These are phyloP conservation scores for Penicillium psychrofluorescens DNA, from an alignment of 495 filamentous ascomycete species.

Conservation along the genomic window DNA sequence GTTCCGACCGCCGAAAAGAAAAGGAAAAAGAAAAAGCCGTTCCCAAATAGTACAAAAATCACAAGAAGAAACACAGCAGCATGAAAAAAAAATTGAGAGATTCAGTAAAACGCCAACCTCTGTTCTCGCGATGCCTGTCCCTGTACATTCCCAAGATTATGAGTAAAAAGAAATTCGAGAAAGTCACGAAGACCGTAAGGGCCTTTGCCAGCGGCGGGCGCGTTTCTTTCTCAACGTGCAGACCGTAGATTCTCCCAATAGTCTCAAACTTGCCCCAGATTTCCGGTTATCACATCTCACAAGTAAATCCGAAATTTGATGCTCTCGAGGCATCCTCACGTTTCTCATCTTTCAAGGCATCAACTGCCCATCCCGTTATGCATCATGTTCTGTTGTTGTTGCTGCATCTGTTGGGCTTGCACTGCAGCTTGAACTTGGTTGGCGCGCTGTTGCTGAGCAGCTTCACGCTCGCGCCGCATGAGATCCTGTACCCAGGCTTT, in stretches of 20 bases:
- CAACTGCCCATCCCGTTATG: constrained; percentile 38
- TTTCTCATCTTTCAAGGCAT: neutral
- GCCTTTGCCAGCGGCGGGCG: no score
- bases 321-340: neutral
- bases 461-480: constrained; percentile 36
- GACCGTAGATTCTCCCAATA: neutral
- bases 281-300: neutral
- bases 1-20: constrained; percentile 9
- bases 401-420: constrained; percentile 36
- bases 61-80: constrained; percentile 4
- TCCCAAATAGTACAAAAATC: constrained; percentile 17
- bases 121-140: constrained; percentile 14
- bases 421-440: constrained; percentile 19
- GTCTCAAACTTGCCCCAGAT: neutral
- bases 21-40: constrained; percentile 3
- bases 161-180: neutral
- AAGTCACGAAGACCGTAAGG: neutral
- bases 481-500: constrained; percentile 38
- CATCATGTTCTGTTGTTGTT: constrained; percentile 41
- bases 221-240: no score
- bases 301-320: neutral
- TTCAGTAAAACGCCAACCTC: constrained; percentile 12
- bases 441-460: constrained; percentile 29
- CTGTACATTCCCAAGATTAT: constrained; percentile 10
- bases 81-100: neutral